Evolutionary conservation across 208 protist species (phyloP), one percentile per base, ranked within the genome.

Genomic region (Endotrypanum monterogeii): DNA sequence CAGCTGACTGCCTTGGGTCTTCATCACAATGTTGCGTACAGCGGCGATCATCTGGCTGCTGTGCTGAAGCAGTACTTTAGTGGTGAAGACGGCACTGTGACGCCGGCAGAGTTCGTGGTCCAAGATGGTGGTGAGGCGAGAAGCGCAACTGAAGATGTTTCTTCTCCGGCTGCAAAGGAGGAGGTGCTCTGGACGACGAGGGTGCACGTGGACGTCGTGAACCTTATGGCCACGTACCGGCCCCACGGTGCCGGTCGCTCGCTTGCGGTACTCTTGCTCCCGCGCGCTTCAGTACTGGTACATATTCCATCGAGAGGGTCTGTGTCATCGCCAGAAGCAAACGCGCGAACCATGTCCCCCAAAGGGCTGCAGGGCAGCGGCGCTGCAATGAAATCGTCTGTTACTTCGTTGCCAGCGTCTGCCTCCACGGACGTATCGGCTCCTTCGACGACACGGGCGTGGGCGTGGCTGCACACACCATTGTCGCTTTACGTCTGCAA

Each of bases 21-120:
- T n/a, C 69, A 76, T 44, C 87, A 91, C 73, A 78, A 80, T 28
- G 62, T 83, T 1, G 63, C 82, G 51, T 82, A 87, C 70, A 85
- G 85, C 52, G 87, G 87, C 18, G 87, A 91, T 61, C 63, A 83
- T 54, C 86, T 86, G 63, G 61, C 83, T 5, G 84, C 86, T 48
- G 80, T 86, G 37, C 54, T 91, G 32, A 44, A 82, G 37, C 88
- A 88, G 25, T 91, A 78, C 73, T 87, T 91, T 37, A 79, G 39
- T 74, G 55, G 32, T 23, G 62, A 72, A 11, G 72, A 52, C 7
- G 16, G 39, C 37, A 67, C 52, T 25, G 68, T 39, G 18, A 28
- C 66, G 5, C 30, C 55, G 32, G 46, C 41, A 20, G 60, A 18
- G 60, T 48, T 18, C 44, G 35, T 25, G 25, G 63, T 48, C 14